phyloP scores from a whole-genome alignment of 768 basidiomycete species.

The Cystofilobasidium ferigula region DNA sequence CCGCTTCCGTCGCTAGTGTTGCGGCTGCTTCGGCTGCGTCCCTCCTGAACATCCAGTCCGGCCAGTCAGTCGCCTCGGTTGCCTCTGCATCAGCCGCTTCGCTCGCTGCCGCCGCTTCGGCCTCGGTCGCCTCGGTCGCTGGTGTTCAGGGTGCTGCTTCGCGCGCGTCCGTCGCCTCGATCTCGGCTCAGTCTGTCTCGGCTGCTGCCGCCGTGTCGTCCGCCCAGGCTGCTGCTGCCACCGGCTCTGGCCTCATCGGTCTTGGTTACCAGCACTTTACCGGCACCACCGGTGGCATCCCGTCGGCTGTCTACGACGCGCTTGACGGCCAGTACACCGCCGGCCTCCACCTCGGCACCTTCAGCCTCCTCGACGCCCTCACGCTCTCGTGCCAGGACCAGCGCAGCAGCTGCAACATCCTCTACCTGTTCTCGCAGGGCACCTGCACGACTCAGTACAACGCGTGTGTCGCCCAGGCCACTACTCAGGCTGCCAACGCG shows the following conservation, averaged over 20 bases:
- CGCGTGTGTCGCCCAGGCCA: background rate
- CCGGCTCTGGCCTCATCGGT: background rate
- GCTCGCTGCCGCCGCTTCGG: background rate
- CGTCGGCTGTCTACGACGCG: background rate
- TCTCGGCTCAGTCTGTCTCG: background rate
- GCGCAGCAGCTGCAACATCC: background rate
- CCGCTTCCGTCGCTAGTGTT: background rate
- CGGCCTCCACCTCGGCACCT: background rate
- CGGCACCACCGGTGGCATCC: background rate
- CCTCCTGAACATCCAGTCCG: background rate
- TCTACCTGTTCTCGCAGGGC: background rate
- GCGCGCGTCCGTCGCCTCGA: background rate
- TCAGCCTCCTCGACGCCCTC: background rate
- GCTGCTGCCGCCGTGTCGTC: background rate
- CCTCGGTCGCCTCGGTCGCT: constrained; percentile 3
- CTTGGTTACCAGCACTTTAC: background rate
- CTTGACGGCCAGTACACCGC: background rate
- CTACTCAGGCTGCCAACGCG: background rate
- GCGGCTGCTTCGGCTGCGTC: background rate
- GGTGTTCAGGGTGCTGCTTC: background rate
- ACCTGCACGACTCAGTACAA: background rate
- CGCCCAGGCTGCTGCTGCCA: background rate
- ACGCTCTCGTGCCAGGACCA: background rate
- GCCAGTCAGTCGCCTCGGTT: background rate
- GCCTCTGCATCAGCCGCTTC: background rate